Percentiles rank a stretch among this genome's conserved stretches.
These are phyloP conservation scores for Tubosaeta brunneosetosa DNA, from an alignment of 768 basidiomycete species.

Conservation along the genomic window DNA sequence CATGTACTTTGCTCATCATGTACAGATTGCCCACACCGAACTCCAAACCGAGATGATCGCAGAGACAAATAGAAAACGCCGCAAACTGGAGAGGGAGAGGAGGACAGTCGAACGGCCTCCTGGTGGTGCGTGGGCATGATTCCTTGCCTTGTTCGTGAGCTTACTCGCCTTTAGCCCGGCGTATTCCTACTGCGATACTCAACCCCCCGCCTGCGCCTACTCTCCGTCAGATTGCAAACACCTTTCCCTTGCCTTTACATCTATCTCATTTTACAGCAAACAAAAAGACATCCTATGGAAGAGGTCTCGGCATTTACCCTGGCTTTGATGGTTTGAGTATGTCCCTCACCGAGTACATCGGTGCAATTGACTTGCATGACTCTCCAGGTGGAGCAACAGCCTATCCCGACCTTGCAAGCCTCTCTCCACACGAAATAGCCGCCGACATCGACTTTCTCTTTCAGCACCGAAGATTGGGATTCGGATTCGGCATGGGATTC, in stretches of 20 bases:
- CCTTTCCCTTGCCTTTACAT: constrained; percentile 44
- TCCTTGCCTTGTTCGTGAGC: background rate
- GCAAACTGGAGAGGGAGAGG: constrained; percentile 82
- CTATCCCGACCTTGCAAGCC: constrained; percentile 33
- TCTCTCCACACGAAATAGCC: constrained; percentile 45
- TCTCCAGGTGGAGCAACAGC: constrained; percentile 41
- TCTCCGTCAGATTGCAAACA: constrained; percentile 62
- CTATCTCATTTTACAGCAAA: constrained; percentile 20
- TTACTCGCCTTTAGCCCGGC: constrained; percentile 39
- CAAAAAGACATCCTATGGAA: constrained; percentile 12
- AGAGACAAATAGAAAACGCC: constrained; percentile 81
- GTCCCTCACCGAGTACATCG: background rate
- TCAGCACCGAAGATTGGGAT: constrained; percentile 35
- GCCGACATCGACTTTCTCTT: constrained; percentile 53
- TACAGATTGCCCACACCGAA: constrained; percentile 68
- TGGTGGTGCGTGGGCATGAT: constrained; percentile 46
- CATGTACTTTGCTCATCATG: constrained; percentile 4
- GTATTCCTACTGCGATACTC: constrained; percentile 52
- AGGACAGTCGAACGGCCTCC: constrained; percentile 72
- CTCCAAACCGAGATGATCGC: constrained; percentile 86
- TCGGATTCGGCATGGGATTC: constrained; percentile 23
- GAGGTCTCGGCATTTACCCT: constrained; percentile 14
- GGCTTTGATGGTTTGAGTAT: constrained; percentile 20
- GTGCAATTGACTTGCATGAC: constrained; percentile 12
- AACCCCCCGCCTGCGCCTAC: constrained; percentile 54